Evolutionary conservation across 2,329 filamentous ascomycete species (phyloP), one percentile per base, ranked within the genome.

Genomic region (Ophiostoma montium): DNA sequence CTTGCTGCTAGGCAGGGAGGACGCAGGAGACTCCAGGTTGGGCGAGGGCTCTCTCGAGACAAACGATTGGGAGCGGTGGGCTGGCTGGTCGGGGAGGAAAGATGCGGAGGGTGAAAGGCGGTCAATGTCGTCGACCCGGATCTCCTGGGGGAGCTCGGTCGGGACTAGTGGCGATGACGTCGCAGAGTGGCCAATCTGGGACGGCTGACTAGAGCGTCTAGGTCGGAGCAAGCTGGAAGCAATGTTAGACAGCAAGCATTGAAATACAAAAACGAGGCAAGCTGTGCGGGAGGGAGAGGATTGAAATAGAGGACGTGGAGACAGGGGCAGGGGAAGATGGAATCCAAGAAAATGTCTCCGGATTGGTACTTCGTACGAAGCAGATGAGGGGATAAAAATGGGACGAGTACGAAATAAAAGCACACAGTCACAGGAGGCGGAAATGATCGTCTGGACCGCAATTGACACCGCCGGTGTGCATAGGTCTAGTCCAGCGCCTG

Each of bases 161-260:
- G 81, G 78, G 46, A 84, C 73, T 51, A 82, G 64, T 31, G 82
- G 78, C 19, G 82, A 84, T 30, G 81, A 83, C 32, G 78, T 77
- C 45, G 82, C 84, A 52, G 83, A 68, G 62, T 83, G 78, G 54
- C 78, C 79, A 58, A 76, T 71, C 57, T 84, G 80, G 32, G 82
- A 82, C 48, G 78, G 74, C 61, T 78, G 76, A 27, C 74, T 68
- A 27, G 74, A 65, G 50, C 15, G n/a, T 42, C 39, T 27, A 13
- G 39, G 39, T 3, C 39, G 39, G 9, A 27, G 39, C 15, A 13
- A 42, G 23, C 39, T 42, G 6, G 39, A 27, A 8, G 23, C 23
- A 27, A 27, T 30, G 39, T 42, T 42, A 42, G 39, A 16, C 3
- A 6, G 15, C 35, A 3, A 8, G 15, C 13, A 35, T 35, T 11